Evolutionary conservation across 1,284 basidiomycete genomes (phyloP), one percentile per base, ranked within the genome.

Genomic region (Marasmius tenuissimus): DNA sequence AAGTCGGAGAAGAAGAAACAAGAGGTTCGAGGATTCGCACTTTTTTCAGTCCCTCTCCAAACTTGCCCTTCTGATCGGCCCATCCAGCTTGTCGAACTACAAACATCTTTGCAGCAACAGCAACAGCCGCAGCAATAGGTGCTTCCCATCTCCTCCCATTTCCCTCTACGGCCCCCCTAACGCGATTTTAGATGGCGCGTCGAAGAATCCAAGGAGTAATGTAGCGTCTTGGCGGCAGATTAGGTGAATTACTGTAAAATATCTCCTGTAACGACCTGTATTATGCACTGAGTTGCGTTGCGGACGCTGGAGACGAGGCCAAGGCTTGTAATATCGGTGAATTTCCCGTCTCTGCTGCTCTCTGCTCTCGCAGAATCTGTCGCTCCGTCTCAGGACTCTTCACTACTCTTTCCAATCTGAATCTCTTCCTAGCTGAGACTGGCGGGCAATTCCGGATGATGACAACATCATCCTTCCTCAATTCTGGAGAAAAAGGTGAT

Each of bases 381-480:
- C 83, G 85, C 71, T 86, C 85, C 18, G 76, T 78, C 69, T 86
- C 85, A 10, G 90, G 89, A 67, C 88, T 91, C 67, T 77, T 81
- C 51, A 92, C 70, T 40, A 93, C 73, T 61, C 76, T 81, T 70
- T 91, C 86, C 45, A 93, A 76, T 59, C 73, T 82, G 78, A 92
- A 93, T 37, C 87, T 81, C 73, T 93, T 93, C 65, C 83, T 79
- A 20, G 87, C 88, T 27, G 92, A 93, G 67, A 91, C 75, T 10
- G 89, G 91, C 50, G 87, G 87, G 71, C 91, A 93, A 68, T 92
- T 90, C 60, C 86, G 88, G 72, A 93, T 93, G 61, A 85, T 73
- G 50, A 93, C 89, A 37, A 82, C 73, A 73, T 93, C 91, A 49
- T 88, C 82, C 68, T 82, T 75, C 34, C 84, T 85, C 57, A 92